A percentile compares a stretch with the other conserved stretches of the same genome.
Conservation (phyloP, 2,329 filamentous ascomycete genomes). For the Aureobasidium zeae region DNA sequence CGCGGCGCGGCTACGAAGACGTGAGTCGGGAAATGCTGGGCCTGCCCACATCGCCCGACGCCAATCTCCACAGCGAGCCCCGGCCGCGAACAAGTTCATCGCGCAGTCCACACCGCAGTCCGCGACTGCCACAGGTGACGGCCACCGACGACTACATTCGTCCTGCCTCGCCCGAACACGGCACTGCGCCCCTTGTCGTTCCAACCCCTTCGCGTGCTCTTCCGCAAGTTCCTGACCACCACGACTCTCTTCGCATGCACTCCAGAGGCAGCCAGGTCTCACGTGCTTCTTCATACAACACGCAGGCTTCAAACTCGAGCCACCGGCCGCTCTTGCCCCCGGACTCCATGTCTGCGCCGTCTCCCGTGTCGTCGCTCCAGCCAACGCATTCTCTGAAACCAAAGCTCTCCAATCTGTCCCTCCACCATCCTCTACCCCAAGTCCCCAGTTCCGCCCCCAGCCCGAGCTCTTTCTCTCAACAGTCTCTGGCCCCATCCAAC, state of each 20-base stretch:
- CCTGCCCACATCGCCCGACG: slow-evolving; percentile 4
- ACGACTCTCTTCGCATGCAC: neutral
- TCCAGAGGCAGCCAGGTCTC: neutral
- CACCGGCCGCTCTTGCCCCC: neutral
- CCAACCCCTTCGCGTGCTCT: slow-evolving; percentile 3
- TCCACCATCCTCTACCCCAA: neutral
- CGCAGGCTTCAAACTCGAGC: neutral
- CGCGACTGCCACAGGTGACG: neutral
- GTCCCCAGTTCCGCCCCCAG: neutral
- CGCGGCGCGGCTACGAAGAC: slow-evolving; percentile 1
- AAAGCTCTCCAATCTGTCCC: neutral
- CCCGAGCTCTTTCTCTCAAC: slow-evolving; percentile 6
- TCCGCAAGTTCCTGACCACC: neutral
- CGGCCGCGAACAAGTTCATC: neutral
- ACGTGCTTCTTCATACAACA: neutral
- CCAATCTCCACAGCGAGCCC: too few species aligned
- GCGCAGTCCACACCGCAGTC: slow-evolving; percentile 1
- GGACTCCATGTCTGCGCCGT: neutral
- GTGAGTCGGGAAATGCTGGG: neutral
- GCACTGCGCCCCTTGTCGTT: neutral
- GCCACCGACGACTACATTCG: neutral
- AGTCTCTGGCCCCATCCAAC: neutral
- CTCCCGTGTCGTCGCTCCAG: neutral
- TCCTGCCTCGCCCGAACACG: slow-evolving; percentile 1
- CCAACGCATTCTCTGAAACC: neutral